Evolutionary conservation across 352 stramenopile genomes (phyloP).

Genomic region (Saprolegnia diclina): DNA sequence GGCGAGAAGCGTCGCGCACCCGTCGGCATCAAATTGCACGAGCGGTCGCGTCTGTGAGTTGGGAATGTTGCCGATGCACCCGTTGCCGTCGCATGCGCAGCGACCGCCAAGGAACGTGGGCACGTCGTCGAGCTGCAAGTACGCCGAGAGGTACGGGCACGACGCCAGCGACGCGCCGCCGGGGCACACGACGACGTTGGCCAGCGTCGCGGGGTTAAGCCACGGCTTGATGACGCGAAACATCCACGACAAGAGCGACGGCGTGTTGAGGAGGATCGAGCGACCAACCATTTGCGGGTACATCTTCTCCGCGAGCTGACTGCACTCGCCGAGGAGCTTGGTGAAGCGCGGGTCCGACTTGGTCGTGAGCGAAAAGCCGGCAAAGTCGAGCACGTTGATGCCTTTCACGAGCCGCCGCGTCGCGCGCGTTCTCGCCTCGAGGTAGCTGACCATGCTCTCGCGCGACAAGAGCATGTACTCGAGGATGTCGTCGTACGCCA

Average conservation of each 20-base stretch:
- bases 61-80: constrained; percentile 20
- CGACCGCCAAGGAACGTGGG: constrained; percentile 19
- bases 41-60: constrained; percentile 19
- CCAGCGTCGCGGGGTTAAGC: neutral
- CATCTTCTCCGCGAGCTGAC: constrained; percentile 18
- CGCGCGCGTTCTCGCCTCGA: neutral
- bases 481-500: constrained; percentile 16
- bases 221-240: constrained; percentile 12
- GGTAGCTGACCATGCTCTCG: constrained; percentile 1
- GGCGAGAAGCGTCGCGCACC: neutral
- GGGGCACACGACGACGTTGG: constrained; percentile 17
- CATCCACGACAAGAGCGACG: constrained; percentile 5
- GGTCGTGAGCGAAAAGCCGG: neutral
- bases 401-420: constrained; percentile 7
- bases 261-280: constrained; percentile 9
- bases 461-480: constrained; percentile 21
- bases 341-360: constrained; percentile 2
- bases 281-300: constrained; percentile 20
- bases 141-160: constrained; percentile 1
- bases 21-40: neutral
- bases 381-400: constrained; percentile 16
- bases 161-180: neutral
- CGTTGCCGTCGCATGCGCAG: neutral
- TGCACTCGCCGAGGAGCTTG: constrained; percentile 2
- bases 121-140: neutral